Conservation (phyloP, 495 filamentous ascomycete species). For the Penicillium desertorum region DNA sequence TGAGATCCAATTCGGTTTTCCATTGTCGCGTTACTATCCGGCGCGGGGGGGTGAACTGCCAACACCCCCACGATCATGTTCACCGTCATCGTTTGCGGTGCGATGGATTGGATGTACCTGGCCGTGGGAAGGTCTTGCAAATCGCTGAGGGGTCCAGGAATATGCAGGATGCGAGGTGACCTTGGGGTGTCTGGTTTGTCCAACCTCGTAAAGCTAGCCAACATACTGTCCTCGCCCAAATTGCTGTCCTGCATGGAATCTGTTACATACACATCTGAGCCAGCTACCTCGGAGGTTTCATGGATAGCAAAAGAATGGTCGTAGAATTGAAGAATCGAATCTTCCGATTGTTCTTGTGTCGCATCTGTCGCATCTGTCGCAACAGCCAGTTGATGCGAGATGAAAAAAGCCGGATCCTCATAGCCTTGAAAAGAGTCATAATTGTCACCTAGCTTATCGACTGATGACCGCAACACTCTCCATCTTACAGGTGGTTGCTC, state of each 20-base stretch:
- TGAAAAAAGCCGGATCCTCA: slow-evolving; percentile 51
- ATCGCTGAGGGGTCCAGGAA: slow-evolving; percentile 51
- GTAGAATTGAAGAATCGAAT: slow-evolving; percentile 61
- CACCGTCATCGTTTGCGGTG: slow-evolving; percentile 75
- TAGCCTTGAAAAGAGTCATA: slow-evolving; percentile 16
- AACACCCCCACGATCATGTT: slow-evolving; percentile 79
- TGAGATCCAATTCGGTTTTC: slow-evolving; percentile 55
- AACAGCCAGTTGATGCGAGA: slow-evolving; percentile 39
- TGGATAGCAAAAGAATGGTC: slow-evolving; percentile 70
- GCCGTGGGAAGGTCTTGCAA: slow-evolving; percentile 71
- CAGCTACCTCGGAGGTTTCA: slow-evolving; percentile 41
- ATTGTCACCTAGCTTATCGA: slow-evolving; percentile 9
- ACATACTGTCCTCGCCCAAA: slow-evolving; percentile 24
- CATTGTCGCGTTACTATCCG: slow-evolving; percentile 52
- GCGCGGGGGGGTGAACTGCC: slow-evolving; percentile 62
- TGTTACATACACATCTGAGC: slow-evolving; percentile 16
- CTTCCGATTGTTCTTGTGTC: slow-evolving; percentile 20
- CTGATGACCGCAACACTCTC: slow-evolving; percentile 35
- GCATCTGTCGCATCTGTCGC: slow-evolving; percentile 8
- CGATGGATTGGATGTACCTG: slow-evolving; percentile 62
- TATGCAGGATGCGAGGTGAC: slow-evolving; percentile 18
- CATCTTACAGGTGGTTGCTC: slow-evolving; percentile 37
- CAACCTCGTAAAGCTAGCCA: slow-evolving; percentile 8
- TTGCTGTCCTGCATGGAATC: slow-evolving; percentile 32
- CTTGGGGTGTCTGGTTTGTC: slow-evolving; percentile 18